Evolutionary conservation across 73 alveolate species (phyloP), one percentile per base, ranked within the genome.

Genomic region (Paramecium caudatum): DNA sequence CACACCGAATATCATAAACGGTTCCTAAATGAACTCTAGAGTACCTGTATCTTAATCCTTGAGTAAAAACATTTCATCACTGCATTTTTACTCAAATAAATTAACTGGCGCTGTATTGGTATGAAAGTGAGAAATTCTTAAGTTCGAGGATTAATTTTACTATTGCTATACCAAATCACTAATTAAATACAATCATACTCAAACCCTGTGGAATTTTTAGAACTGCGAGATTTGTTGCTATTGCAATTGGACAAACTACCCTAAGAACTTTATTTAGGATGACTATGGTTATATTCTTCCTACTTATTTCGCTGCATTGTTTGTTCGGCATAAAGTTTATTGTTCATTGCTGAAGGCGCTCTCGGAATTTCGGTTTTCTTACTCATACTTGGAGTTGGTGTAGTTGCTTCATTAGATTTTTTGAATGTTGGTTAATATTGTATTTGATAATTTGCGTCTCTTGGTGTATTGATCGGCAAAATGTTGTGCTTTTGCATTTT

Each of bases 21-120:
- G 80, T 55, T 68, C 84, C 84, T 68, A 68, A 25, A 68, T 32
- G 61, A 25, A 68, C 30, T 32, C 23, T 55, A 27, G 9, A 43
- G 15, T 25, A 68, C 84, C 84, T 68, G 84, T 68, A 49, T 68
- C 84, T 37, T 68, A 49, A 68, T 68, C 84, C 34, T 68, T 68
- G 3, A 68, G 55, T 8, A 68, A 43, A 43, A 68, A 68, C 84
- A 68, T 68, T 37, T 68, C 84, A n/a, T 68, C 84, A 55, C 30
- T 55, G 23, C 23, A 55, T 55, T 55, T 55, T 23, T 55, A 55
- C 30, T 55, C 80, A 55, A 10, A 55, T 43, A 68, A 8, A 34
- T 68, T 34, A 68, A 68, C 84, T 10, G 84, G 84, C 1, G 84
- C 84, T 4, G 84, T 68, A 36, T 68, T 68, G 10, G 84, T 68